A percentile compares a stretch with the other conserved stretches of the same genome.
phyloP scores from a whole-genome alignment of 2,329 filamentous ascomycete genomes.

The Sarocladium kiliense region DNA sequence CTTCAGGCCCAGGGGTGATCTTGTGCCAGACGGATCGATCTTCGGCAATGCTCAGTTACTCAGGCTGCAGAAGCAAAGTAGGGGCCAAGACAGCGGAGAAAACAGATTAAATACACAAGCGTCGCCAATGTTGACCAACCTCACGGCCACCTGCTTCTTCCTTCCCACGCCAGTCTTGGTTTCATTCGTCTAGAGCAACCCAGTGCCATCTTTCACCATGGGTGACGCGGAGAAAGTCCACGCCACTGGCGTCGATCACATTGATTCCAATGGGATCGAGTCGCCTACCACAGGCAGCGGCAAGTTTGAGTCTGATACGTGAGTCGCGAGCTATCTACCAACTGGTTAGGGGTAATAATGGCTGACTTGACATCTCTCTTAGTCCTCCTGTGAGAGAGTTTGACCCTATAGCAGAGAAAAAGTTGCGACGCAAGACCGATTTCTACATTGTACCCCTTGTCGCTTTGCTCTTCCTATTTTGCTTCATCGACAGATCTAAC shows the following conservation, averaged over 20 bases:
- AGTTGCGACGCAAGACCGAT: constrained; percentile 18
- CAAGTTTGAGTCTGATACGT: not conserved
- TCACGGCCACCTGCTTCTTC: not conserved
- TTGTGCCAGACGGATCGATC: not conserved
- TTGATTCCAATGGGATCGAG: not conserved
- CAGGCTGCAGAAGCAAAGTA: not conserved
- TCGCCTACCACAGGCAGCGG: not conserved
- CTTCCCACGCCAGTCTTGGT: not conserved
- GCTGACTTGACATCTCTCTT: not conserved
- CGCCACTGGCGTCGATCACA: not conserved
- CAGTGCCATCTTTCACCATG: not conserved
- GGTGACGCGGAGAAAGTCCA: not conserved
- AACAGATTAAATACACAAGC: not conserved
- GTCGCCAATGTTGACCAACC: not conserved
- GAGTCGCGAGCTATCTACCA: not conserved
- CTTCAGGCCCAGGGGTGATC: not conserved
- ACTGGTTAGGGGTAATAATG: not conserved
- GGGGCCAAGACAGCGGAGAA: not conserved
- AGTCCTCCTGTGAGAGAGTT: not conserved
- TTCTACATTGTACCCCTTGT: constrained; percentile 27
- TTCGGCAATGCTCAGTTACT: not conserved
- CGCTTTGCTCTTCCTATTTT: constrained; percentile 28
- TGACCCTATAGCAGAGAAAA: not conserved
- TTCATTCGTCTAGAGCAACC: not conserved
- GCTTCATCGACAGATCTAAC: constrained; percentile 33